phyloP scores from a whole-genome alignment of 2,329 filamentous ascomycete genomes.

The Xylariales sp. region DNA sequence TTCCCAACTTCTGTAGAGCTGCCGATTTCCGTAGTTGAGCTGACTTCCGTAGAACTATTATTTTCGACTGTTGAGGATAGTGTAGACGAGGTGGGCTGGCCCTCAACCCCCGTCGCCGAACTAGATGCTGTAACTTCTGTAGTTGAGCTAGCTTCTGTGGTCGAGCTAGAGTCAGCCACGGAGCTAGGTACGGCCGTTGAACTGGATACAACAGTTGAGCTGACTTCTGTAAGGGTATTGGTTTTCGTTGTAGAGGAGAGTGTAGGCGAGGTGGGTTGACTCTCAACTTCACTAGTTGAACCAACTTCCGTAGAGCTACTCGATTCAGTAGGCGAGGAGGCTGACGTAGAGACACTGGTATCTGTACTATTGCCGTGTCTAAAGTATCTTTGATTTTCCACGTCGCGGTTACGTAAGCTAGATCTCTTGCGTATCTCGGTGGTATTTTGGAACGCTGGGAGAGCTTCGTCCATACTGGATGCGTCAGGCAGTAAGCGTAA shows the following conservation, averaged over 20 bases:
- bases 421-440: slow-evolving; percentile 40
- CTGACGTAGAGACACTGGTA: neutral
- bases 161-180: too few relatives aligned
- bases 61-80: neutral
- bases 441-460: slow-evolving; percentile 34
- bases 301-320: neutral
- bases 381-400: neutral
- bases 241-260: neutral
- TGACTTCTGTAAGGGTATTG: neutral
- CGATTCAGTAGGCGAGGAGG: neutral
- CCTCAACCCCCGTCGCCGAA: neutral
- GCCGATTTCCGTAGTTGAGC: neutral
- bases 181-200: too few relatives aligned
- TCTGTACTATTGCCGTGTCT: slow-evolving; percentile 36
- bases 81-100: neutral
- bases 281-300: neutral
- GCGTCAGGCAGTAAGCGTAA: slow-evolving; percentile 47
- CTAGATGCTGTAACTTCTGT: neutral
- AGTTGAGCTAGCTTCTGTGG: too few relatives aligned
- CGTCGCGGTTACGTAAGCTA: neutral
- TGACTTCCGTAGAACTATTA: neutral
- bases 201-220: too few relatives aligned
- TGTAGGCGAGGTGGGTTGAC: neutral
- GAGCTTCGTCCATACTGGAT: slow-evolving; percentile 19
- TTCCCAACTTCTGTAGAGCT: neutral